Conservation (phyloP, 202 grass and related monocot species). For the Thinopyrum obtusiflorum region DNA sequence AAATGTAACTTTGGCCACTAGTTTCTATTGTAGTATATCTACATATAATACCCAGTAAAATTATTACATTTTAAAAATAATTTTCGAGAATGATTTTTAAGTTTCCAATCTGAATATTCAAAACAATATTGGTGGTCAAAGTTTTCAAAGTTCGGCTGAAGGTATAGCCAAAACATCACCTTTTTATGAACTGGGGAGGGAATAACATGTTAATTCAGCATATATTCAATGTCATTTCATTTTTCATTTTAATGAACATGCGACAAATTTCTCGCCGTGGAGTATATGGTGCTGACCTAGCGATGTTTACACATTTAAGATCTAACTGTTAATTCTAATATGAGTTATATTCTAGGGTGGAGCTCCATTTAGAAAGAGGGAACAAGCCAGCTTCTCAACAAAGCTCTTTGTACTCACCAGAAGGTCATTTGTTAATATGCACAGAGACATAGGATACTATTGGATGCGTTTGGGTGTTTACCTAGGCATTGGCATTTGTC, state of each 20-base stretch:
- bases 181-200: not conserved
- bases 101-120: not conserved
- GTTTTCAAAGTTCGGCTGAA: not conserved
- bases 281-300: not conserved
- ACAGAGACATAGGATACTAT: conserved; percentile 59
- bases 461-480: conserved; percentile 56
- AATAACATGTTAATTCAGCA: not conserved
- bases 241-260: not conserved
- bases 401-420: conserved; percentile 44
- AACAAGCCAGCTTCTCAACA: conserved; percentile 34
- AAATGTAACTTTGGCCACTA: no score
- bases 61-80: not conserved
- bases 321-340: not conserved
- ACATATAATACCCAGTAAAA: no score
- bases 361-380: conserved; percentile 34
- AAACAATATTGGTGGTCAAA: not conserved
- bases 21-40: no score
- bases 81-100: no score
- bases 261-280: not conserved
- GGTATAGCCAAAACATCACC: not conserved
- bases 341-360: conserved; percentile 12
- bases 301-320: not conserved
- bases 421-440: conserved; percentile 38
- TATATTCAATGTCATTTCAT: not conserved
- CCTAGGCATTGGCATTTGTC: conserved; percentile 36